Conservation (phyloP, 306 rosid genomes). For the Prunus kanzakura region DNA sequence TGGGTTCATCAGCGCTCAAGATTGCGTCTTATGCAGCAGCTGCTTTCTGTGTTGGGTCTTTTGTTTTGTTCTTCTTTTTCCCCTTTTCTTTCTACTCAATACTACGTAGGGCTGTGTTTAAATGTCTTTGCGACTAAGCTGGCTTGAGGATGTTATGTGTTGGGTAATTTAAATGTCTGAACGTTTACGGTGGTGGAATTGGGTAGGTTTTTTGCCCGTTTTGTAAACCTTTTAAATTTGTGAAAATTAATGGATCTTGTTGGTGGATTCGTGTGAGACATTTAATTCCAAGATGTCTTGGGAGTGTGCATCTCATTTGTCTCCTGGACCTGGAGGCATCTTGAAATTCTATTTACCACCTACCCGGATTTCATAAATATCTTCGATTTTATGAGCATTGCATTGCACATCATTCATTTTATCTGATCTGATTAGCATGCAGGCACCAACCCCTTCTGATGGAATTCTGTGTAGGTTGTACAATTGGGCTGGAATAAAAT, state of each 20-base stretch:
- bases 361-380: too few relatives aligned
- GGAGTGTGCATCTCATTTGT: not conserved
- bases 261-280: not conserved
- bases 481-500: not conserved
- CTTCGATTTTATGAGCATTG: too few relatives aligned
- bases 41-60: not conserved
- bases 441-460: too few relatives aligned
- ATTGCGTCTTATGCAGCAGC: not conserved
- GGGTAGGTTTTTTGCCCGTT: not conserved
- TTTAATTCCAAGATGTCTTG: not conserved
- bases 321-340: not conserved
- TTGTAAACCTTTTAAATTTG: not conserved
- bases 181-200: not conserved
- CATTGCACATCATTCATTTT: too few relatives aligned
- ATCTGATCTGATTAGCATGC: too few relatives aligned
- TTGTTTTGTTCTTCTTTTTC: not conserved
- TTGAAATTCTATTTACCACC: not conserved
- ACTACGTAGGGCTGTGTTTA: not conserved
- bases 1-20: slow-evolving; percentile 2
- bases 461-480: not conserved
- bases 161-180: not conserved
- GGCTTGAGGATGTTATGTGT: slow-evolving; percentile 3
- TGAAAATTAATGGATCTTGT: not conserved
- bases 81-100: not conserved
- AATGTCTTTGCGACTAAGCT: not conserved